Base-by-base conservation (phyloP, 805 yeast species). In the Yarrowia osloensis region DNA sequence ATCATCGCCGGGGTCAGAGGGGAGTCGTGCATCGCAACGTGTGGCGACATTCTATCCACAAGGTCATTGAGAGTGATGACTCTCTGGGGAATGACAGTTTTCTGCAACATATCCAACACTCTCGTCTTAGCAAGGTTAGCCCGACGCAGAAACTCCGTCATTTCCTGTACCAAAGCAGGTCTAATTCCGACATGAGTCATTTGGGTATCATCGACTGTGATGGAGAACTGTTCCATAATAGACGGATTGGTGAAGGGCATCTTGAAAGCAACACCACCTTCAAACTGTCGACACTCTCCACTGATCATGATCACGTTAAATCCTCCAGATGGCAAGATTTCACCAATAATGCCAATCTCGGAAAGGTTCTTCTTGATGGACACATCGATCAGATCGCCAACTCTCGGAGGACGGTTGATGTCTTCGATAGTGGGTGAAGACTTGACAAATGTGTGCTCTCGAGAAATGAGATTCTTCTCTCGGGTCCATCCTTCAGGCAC, bases 31-130 rank as follows among this genome's bases (percentile, higher is more conserved):
- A 61, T 21, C 7, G 39, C 40, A 13, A 61, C 13, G 22, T 61
- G 54, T 4, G 54, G 52, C 13, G 29, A 26, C 49, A 59, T 40
- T 15, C 49, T 21, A 4, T 42, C 47, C 4, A 61, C 66, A 7
- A 61, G 33, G 8, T 61, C 66, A 22, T 46, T 61, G 24, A 61
- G 54, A 31, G 66, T 61, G 24, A 61, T 61, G n/a, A 46, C 54
- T 46, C 66, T 31, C 29, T 44, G 44, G 2, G 52, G 22, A 26
- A 61, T 61, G 24, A 46, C 52, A 5, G 54, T 61, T 11, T 61
- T 61, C 19, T n/a, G 33, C 3, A 61, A 19, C 22, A 61, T 11
- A 2, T 44, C 54, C 44, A 61, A 12, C 15, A 61, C 54, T 21
- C 52, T 39, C 2, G 33, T 17, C 17, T 61, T 61, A 8, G 54